Evolutionary conservation across 106 monocot genomes (phyloP), one percentile per base, ranked within the genome.

Genomic region (Phalaenopsis aphrodite): DNA sequence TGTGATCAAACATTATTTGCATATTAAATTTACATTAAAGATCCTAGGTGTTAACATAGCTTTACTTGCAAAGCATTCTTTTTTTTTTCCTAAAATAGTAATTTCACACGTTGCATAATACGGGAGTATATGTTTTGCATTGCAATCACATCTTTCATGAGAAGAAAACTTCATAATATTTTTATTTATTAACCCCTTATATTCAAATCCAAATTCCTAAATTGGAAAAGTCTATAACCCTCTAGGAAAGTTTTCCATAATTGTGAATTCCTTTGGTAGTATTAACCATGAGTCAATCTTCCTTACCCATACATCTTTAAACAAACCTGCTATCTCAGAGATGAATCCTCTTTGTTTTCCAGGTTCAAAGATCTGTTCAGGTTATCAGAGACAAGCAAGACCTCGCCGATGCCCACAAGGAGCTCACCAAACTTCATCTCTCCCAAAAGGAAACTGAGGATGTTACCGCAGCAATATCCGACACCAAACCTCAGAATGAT

Each of bases 291-390:
- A 21, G 3, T 61, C 61, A 61, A 61, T 61, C 21, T 3, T 61
- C 8, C 8, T 61, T 61, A 61, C 2, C n/a, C 39, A 37, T 10
- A 10, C 69, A 30, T 69, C 69, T 37, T 38, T 69, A 38, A 39
- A 17, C 69, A 37, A 38, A 38, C 14, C 9, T 69, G 39, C 21
- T 21, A 61, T 52, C 52, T 12, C 52, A 52, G 52, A 52, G 52
- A 21, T 61, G 42, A 75, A 61, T 45, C 12, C 74, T 77, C 16
- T 73, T 71, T 72, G 42, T 56, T 24, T 43, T 38, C 10, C 84
- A 98, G 98, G 88, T 98, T n/a, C 92, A 98, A 84, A 90, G 94
- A 78, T 94, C 92, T 58, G 85, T 98, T 41, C 98, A 98, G 78
- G 93, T 98, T 75, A 68, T 98, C 12, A 84, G 94, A 81, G 94